Conservation (phyloP, 1,284 basidiomycete species). For the Ganoderma resinaceum region DNA sequence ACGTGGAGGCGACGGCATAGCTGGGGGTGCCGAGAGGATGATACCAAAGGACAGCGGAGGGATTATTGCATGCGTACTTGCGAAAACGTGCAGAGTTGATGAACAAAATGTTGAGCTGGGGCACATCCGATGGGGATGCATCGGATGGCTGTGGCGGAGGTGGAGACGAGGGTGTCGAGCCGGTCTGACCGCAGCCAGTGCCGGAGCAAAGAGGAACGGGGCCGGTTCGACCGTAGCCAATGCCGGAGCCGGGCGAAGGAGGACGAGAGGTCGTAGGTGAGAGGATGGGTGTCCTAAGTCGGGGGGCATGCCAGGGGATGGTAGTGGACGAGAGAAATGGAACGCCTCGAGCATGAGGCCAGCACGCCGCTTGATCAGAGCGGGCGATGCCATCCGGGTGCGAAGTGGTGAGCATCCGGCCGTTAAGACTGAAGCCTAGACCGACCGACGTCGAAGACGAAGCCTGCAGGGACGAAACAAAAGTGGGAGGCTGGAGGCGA, state of each 20-base stretch:
- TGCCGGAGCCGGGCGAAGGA: neutral
- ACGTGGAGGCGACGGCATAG: too few species aligned
- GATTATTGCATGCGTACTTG: too few species aligned
- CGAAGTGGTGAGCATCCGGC: neutral
- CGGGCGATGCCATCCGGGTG: neutral
- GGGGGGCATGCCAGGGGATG: conserved; percentile 14
- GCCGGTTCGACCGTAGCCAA: conserved; percentile 18
- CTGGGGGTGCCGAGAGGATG: too few species aligned
- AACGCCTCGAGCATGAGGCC: conserved; percentile 10
- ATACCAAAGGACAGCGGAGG: too few species aligned
- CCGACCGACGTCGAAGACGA: conserved; percentile 14
- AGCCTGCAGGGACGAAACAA: conserved; percentile 10
- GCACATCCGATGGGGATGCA: too few species aligned
- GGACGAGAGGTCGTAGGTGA: too few species aligned
- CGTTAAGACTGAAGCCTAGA: conserved; percentile 14
- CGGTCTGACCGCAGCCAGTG: neutral
- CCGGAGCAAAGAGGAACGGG: neutral
- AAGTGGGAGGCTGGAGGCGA: conserved; percentile 15
- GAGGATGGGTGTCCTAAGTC: neutral
- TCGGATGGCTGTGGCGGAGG: too few species aligned
- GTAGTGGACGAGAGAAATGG: conserved; percentile 12
- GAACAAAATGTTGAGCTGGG: too few species aligned
- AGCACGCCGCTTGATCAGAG: conserved; percentile 18
- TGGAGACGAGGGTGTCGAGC: too few species aligned
- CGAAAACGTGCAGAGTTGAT: too few species aligned